phyloP scores from a whole-genome alignment of 768 basidiomycete species.

The Podaxis sp. region DNA sequence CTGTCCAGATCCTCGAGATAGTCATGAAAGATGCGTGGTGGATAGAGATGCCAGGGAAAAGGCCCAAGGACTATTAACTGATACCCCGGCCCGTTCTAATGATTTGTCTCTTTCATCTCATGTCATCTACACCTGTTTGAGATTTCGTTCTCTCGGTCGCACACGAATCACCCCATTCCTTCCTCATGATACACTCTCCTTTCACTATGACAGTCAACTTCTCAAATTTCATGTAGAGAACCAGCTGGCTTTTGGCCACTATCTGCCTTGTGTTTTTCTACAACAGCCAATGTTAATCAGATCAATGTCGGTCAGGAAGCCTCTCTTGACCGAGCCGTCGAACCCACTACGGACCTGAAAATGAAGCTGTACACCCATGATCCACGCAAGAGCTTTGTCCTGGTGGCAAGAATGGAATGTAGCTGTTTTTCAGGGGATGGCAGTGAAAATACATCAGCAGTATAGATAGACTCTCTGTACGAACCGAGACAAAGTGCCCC shows the following conservation, averaged over 20 bases:
- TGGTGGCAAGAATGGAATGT: no score
- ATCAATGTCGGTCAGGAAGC: background rate
- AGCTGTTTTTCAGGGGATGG: no score
- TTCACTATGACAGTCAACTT: background rate
- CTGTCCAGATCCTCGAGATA: background rate
- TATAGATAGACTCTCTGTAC: no score
- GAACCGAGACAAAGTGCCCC: no score
- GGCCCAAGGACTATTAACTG: background rate
- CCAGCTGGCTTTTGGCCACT: background rate
- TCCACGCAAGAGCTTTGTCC: no score
- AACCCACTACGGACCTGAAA: background rate
- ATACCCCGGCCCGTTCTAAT: background rate
- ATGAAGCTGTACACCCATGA: no score
- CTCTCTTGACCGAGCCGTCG: background rate
- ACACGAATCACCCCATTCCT: background rate
- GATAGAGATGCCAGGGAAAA: background rate
- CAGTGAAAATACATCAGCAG: no score
- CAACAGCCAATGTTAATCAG: background rate
- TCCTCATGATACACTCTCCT: background rate
- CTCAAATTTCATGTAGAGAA: background rate
- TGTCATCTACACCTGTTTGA: no score
- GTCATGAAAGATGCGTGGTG: background rate
- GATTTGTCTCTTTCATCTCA: background rate
- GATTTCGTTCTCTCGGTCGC: background rate
- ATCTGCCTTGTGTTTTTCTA: background rate